Conservation (phyloP, 129 eudicot species). For the Escallonia herrerae region DNA sequence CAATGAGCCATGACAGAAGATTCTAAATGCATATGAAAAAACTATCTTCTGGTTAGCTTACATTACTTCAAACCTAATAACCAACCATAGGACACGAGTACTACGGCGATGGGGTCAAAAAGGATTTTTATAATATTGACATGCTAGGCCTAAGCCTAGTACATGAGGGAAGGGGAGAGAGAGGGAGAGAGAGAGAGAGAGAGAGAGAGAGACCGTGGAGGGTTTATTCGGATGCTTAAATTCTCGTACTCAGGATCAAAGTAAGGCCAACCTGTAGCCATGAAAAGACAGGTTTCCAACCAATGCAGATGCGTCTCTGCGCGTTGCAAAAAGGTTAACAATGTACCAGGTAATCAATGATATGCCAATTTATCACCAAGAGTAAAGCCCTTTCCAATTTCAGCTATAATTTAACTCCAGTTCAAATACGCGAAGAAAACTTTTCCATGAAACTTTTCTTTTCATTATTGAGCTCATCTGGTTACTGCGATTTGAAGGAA, state of each 20-base stretch:
- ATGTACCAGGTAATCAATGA: neutral
- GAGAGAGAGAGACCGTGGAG: slow-evolving; percentile 82
- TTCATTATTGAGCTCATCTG: too few species aligned
- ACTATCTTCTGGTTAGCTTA: too few species aligned
- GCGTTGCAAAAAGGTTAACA: slow-evolving; percentile 3
- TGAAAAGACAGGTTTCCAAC: slow-evolving; percentile 18
- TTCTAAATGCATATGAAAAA: too few species aligned
- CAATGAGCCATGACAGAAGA: too few species aligned
- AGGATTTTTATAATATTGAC: neutral
- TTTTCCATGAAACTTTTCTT: too few species aligned
- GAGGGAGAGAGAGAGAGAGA: slow-evolving; percentile 10
- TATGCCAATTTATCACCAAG: too few species aligned
- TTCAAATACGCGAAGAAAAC: too few species aligned
- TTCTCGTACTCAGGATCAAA: slow-evolving; percentile 95
- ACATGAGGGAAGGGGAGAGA: neutral
- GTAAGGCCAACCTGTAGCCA: slow-evolving; percentile 74
- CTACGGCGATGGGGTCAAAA: neutral
- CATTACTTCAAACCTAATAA: neutral
- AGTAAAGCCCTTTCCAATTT: too few species aligned
- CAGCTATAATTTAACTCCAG: too few species aligned
- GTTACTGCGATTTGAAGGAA: too few species aligned
- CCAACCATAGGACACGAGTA: neutral
- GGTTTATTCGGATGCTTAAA: slow-evolving; percentile 82
- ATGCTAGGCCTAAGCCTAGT: neutral
- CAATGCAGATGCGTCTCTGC: slow-evolving; percentile 14